phyloP scores from a whole-genome alignment of 805 yeast genomes.

The Candida morakotiae region DNA sequence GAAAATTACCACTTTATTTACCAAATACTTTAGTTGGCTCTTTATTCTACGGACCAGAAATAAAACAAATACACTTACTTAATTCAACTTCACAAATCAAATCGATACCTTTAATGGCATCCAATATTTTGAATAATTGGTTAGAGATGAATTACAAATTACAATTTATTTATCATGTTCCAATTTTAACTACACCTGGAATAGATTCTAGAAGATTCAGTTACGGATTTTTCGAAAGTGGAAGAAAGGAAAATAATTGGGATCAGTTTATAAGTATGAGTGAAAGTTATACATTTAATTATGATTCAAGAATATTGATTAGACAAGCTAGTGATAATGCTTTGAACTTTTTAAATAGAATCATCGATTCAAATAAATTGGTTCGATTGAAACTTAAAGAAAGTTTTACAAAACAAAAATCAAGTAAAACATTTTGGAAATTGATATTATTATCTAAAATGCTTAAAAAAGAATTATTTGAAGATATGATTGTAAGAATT shows the following conservation, averaged over 20 bases:
- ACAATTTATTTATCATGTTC: conserved; percentile 21
- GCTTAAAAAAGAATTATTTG: conserved; percentile 4
- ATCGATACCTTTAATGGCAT: conserved; percentile 22
- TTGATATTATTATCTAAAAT: conserved; percentile 10
- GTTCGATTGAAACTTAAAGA: conserved; percentile 4
- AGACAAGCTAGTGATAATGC: conserved; percentile 8
- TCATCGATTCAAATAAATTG: conserved; percentile 2
- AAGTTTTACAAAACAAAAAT: neutral
- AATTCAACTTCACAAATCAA: conserved; percentile 1
- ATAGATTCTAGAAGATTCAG: conserved; percentile 18
- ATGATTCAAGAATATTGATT: conserved; percentile 12
- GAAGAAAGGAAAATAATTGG: conserved; percentile 13
- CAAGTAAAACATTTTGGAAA: conserved; percentile 7
- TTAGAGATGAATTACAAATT: conserved; percentile 18
- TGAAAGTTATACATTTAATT: conserved; percentile 17
- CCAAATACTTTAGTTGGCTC: conserved; percentile 27
- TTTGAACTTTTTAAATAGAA: conserved; percentile 5
- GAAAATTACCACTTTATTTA: conserved; percentile 20
- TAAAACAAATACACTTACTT: neutral
- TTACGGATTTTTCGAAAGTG: conserved; percentile 7
- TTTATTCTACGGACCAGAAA: conserved; percentile 9
- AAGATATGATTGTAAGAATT: conserved; percentile 3
- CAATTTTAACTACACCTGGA: conserved; percentile 25
- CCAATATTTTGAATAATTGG: conserved; percentile 23
- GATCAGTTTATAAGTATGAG: conserved; percentile 13